Percentiles rank a stretch among this genome's conserved stretches.
phyloP scores from a whole-genome alignment of 2,329 filamentous ascomycete species.

The Capronia epimyces region DNA sequence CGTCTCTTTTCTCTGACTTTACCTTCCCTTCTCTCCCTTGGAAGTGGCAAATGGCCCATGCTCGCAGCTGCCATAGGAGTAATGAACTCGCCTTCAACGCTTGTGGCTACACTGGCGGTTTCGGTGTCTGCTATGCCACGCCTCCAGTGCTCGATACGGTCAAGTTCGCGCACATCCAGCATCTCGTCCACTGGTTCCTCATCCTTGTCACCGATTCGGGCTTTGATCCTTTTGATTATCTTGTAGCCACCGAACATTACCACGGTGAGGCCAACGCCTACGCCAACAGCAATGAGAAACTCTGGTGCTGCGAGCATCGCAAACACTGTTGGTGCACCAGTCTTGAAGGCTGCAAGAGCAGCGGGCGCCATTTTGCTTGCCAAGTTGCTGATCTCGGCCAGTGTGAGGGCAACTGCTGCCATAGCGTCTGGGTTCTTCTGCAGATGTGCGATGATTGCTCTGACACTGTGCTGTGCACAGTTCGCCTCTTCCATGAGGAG shows the following conservation, averaged over 20 bases:
- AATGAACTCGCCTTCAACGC: slow-evolving; percentile 61
- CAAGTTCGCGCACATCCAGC: slow-evolving; percentile 45
- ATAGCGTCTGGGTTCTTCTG: slow-evolving; percentile 84
- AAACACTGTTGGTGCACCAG: slow-evolving; percentile 77
- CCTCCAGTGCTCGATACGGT: slow-evolving; percentile 58
- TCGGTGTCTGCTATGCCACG: slow-evolving; percentile 57
- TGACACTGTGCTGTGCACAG: slow-evolving; percentile 78
- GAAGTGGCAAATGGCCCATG: slow-evolving; percentile 37
- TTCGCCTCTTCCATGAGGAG: slow-evolving; percentile 76
- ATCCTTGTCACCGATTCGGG: slow-evolving; percentile 28
- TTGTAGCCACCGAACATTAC: slow-evolving; percentile 96
- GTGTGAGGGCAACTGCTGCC: slow-evolving; percentile 83
- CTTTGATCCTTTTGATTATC: slow-evolving; percentile 80
- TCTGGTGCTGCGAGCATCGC: slow-evolving; percentile 82
- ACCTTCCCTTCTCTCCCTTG: slow-evolving; percentile 23
- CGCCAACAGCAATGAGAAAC: slow-evolving; percentile 85
- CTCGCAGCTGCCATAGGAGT: slow-evolving; percentile 52
- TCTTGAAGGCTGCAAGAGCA: slow-evolving; percentile 69
- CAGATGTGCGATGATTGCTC: slow-evolving; percentile 72
- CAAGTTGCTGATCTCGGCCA: slow-evolving; percentile 83
- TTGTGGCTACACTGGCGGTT: slow-evolving; percentile 44
- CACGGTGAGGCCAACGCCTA: slow-evolving; percentile 87
- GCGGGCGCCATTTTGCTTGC: slow-evolving; percentile 78
- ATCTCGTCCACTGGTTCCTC: slow-evolving; percentile 50
- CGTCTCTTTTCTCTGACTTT: slow-evolving; percentile 33